Conservation (phyloP, 1,284 basidiomycete genomes). For the Apiotrichum brassicae region DNA sequence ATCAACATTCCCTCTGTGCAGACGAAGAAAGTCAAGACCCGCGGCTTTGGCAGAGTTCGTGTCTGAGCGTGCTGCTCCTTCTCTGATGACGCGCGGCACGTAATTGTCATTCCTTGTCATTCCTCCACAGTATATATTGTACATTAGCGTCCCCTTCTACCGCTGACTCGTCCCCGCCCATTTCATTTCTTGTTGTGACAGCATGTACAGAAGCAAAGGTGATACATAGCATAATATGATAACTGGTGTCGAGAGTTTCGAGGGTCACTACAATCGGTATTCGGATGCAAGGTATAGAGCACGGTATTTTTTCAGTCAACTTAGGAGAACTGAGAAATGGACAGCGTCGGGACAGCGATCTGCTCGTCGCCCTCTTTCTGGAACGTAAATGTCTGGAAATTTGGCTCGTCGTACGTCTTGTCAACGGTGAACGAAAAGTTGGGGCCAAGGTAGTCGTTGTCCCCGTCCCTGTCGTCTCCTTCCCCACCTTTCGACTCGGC, state of each 20-base stretch:
- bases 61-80: no score
- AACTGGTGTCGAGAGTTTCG: not conserved
- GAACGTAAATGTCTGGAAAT: not conserved
- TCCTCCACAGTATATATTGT: no score
- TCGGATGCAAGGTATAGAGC: not conserved
- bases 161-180: no score
- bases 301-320: no score
- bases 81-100: no score
- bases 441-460: not conserved
- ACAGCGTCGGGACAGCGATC: not conserved
- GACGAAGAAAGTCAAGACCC: no score
- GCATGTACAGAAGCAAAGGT: not conserved
- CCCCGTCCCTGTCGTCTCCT: not conserved
- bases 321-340: not conserved
- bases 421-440: not conserved
- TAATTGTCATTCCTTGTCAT: no score
- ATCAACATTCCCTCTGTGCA: no score
- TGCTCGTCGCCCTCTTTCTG: not conserved
- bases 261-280: not conserved
- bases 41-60: no score
- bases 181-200: no score
- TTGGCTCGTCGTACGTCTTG: constrained; percentile 1
- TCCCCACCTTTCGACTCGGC: constrained; percentile 2
- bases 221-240: not conserved
- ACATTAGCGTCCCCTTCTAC: no score